These are phyloP conservation scores for Zygnema circumcarinatum DNA, from an alignment of 139 green algal genomes.

Conservation along the genomic window DNA sequence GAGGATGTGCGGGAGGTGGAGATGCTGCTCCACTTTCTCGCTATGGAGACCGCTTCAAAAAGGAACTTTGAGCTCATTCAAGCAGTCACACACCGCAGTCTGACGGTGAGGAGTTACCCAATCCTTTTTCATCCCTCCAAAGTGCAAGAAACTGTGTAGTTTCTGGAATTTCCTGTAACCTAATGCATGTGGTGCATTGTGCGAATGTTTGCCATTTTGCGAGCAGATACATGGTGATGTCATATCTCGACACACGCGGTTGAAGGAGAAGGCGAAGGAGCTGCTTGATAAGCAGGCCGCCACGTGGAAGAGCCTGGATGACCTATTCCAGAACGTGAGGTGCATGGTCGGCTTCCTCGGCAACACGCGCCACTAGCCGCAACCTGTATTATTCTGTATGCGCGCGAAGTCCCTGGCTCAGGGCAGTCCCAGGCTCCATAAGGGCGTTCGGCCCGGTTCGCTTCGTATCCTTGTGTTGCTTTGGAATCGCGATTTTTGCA, in stretches of 20 bases:
- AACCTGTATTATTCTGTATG: too few relatives aligned
- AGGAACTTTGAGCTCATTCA: conserved; percentile 58
- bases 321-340: conserved; percentile 51
- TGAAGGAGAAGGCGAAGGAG: conserved; percentile 27
- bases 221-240: conserved; percentile 55
- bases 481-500: too few relatives aligned
- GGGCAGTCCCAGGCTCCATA: too few relatives aligned
- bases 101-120: conserved; percentile 20
- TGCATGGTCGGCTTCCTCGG: conserved; percentile 48
- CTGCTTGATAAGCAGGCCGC: not conserved
- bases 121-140: not conserved
- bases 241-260: conserved; percentile 8
- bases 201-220: conserved; percentile 4
- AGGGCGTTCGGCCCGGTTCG: too few relatives aligned
- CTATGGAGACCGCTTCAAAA: conserved; percentile 1
- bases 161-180: not conserved
- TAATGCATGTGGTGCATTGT: not conserved
- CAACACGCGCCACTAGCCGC: conserved; percentile 19
- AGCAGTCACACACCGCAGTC: conserved; percentile 29
- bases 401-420: too few relatives aligned
- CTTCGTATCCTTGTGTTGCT: too few relatives aligned
- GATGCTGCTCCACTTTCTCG: conserved; percentile 34
- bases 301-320: conserved; percentile 37
- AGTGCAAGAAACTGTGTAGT: not conserved
- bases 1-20: conserved; percentile 37